A percentile compares a stretch with the other conserved stretches of the same genome.
Conservation (phyloP, 352 stramenopile genomes). For the Phytophthora fragariae region DNA sequence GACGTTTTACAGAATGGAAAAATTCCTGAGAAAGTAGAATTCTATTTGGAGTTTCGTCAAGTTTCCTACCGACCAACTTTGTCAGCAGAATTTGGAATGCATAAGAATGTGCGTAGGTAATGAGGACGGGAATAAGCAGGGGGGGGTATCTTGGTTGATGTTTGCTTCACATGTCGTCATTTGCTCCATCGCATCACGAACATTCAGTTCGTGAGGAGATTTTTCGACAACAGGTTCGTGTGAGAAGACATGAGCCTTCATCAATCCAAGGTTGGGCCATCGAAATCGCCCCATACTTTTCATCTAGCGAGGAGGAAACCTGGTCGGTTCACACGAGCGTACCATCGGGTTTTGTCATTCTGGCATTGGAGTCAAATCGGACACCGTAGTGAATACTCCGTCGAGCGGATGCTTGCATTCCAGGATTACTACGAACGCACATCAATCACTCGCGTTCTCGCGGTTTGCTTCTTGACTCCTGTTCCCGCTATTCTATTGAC, state of each 20-base stretch:
- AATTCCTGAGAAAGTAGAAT: no score
- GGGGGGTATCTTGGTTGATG: no score
- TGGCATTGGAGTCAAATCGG: slow-evolving; percentile 1
- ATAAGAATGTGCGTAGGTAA: background rate
- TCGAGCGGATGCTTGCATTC: background rate
- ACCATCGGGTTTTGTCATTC: background rate
- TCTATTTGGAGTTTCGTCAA: no score
- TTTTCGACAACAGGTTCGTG: background rate
- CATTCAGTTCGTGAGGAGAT: background rate
- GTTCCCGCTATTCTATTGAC: background rate
- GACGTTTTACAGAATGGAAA: no score
- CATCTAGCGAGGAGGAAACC: background rate
- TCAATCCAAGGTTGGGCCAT: background rate
- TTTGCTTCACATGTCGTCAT: no score
- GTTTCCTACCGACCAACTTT: no score
- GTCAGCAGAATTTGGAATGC: background rate
- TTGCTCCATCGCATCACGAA: background rate
- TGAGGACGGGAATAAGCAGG: background rate
- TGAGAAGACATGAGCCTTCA: background rate
- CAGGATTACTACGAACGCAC: background rate
- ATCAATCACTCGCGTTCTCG: background rate
- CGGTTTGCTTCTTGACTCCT: background rate
- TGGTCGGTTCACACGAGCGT: no score
- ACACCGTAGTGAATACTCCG: background rate
- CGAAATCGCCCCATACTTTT: background rate